Evolutionary conservation across 2,329 filamentous ascomycete genomes (phyloP).

Genomic region (Bipolaris bicolor): DNA sequence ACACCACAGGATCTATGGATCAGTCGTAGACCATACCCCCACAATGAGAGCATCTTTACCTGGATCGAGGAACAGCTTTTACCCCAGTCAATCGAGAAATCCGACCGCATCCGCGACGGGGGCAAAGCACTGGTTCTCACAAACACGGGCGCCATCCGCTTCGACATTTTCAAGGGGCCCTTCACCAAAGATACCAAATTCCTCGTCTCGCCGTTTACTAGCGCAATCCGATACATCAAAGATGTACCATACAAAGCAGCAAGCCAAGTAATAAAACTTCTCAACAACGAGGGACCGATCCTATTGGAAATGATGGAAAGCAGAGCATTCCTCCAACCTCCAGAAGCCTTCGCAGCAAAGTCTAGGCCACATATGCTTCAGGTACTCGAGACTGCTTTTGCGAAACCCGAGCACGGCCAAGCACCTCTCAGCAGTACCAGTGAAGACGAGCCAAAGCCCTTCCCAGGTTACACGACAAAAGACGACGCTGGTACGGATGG

Average conservation of each 20-base stretch:
- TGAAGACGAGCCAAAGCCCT: constrained; percentile 45
- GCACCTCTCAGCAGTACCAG: constrained; percentile 8
- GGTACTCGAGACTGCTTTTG: constrained; percentile 5
- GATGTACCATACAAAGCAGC: constrained; percentile 82
- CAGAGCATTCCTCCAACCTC: constrained; percentile 51
- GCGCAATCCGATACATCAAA: constrained; percentile 75
- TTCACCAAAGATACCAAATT: constrained; percentile 90
- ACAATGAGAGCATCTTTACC: constrained; percentile 76
- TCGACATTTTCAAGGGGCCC: constrained; percentile 90
- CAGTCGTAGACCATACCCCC: constrained; percentile 75
- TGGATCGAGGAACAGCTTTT: constrained; percentile 80
- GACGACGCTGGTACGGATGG: constrained; percentile 85
- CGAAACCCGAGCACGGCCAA: constrained; percentile 17
- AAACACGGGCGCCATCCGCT: constrained; percentile 91
- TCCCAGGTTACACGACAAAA: constrained; percentile 86
- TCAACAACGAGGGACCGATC: constrained; percentile 65
- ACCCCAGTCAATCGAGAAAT: constrained; percentile 65
- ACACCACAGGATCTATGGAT: constrained; percentile 83
- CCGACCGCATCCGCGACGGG: constrained; percentile 51
- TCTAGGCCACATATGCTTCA: constrained; percentile 29
- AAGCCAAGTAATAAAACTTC: constrained; percentile 65
- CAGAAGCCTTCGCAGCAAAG: constrained; percentile 51
- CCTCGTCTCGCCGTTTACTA: constrained; percentile 86
- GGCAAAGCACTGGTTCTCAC: constrained; percentile 74
- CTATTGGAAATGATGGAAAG: constrained; percentile 42